Percentiles rank a stretch among this genome's conserved stretches.
These are phyloP conservation scores for Aschersonia sp. DNA, from an alignment of 2,329 filamentous ascomycete species.

Conservation along the genomic window DNA sequence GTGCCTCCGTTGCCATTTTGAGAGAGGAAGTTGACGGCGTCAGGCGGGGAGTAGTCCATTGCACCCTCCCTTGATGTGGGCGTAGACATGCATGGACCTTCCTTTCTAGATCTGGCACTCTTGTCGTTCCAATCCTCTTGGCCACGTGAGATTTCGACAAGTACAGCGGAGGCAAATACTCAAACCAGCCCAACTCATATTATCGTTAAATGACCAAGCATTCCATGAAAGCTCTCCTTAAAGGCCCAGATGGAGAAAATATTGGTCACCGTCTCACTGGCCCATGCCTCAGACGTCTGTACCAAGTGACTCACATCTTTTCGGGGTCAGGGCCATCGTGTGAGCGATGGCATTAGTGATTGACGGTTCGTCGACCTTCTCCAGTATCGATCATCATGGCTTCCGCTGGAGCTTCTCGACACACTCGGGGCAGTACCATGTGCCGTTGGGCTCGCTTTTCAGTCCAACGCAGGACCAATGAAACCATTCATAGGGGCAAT, in stretches of 20 bases:
- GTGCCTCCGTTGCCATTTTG: slow-evolving; percentile 32
- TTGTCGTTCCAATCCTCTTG: no score
- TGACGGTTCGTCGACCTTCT: no score
- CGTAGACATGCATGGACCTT: not conserved
- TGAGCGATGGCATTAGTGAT: no score
- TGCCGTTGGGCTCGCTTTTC: slow-evolving; percentile 52
- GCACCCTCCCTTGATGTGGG: not conserved
- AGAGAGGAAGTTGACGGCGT: slow-evolving; percentile 48
- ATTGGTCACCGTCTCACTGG: no score
- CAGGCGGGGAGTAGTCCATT: slow-evolving; percentile 41
- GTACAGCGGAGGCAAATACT: no score
- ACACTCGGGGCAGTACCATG: slow-evolving; percentile 53
- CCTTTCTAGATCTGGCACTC: no score
- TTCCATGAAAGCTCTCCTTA: not conserved
- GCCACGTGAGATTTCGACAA: no score
- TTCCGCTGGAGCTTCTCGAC: slow-evolving; percentile 35
- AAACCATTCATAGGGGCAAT: slow-evolving; percentile 76
- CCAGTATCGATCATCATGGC: slow-evolving; percentile 10
- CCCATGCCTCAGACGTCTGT: no score
- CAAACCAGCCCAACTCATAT: no score
- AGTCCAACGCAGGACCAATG: slow-evolving; percentile 65
- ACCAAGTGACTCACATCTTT: no score
- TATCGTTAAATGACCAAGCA: not conserved
- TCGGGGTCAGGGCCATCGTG: no score
- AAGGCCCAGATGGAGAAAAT: not conserved